Evolutionary conservation across 768 basidiomycete species (phyloP).

Genomic region (Lactarius indigo): DNA sequence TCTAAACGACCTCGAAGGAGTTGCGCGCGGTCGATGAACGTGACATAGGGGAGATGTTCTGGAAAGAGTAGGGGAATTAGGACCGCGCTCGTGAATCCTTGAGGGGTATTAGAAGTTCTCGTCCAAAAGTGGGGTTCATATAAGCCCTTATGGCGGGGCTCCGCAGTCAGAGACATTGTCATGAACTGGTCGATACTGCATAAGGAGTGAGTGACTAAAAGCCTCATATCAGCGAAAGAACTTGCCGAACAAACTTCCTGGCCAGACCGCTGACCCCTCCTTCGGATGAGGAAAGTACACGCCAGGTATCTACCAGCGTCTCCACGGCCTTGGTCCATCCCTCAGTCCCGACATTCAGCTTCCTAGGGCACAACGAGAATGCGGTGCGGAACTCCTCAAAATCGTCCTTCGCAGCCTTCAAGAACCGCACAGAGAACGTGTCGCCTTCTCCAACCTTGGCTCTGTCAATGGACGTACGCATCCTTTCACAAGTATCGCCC

Average conservation of each 20-base stretch:
- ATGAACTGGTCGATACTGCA: constrained; percentile 71
- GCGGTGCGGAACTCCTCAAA: constrained; percentile 26
- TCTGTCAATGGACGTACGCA: constrained; percentile 33
- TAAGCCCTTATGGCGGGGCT: constrained; percentile 67
- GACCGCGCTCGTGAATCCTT: constrained; percentile 34
- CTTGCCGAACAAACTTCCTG: constrained; percentile 65
- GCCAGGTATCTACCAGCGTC: constrained; percentile 57
- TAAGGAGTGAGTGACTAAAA: constrained; percentile 12
- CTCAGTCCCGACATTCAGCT: constrained; percentile 14
- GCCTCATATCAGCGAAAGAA: constrained; percentile 16
- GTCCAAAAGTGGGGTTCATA: constrained; percentile 80
- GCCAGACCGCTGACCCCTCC: constrained; percentile 39
- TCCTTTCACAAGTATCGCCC: constrained; percentile 33
- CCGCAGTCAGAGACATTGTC: constrained; percentile 70
- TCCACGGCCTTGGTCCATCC: constrained; percentile 37
- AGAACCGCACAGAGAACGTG: constrained; percentile 41
- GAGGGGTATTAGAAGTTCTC: constrained; percentile 31
- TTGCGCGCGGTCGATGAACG: constrained; percentile 63
- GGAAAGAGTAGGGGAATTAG: constrained; percentile 70
- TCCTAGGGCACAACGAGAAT: constrained; percentile 24
- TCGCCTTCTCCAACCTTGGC: constrained; percentile 30
- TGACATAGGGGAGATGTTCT: constrained; percentile 64
- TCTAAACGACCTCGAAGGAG: constrained; percentile 67
- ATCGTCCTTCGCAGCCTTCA: constrained; percentile 36
- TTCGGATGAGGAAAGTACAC: constrained; percentile 39